phyloP scores from a whole-genome alignment of 1,139 yeast species.

The Ogataea hybrid region DNA sequence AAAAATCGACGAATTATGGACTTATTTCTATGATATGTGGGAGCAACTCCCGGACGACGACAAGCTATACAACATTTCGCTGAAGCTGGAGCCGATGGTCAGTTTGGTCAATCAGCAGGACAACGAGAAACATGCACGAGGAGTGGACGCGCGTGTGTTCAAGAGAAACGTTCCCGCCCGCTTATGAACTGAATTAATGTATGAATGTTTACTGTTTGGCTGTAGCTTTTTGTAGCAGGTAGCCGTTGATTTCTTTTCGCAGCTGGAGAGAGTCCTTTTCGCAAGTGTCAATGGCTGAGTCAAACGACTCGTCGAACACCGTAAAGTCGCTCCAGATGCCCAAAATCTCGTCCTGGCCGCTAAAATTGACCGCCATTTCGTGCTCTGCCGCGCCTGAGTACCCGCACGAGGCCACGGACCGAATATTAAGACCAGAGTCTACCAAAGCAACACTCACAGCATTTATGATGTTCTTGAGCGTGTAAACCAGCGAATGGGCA shows the following conservation, averaged over 20 bases:
- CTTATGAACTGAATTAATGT: not conserved
- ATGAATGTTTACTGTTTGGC: not conserved
- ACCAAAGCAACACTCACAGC: constrained; percentile 72
- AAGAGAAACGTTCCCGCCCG: not conserved
- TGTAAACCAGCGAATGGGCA: constrained; percentile 35
- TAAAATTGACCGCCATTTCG: constrained; percentile 30
- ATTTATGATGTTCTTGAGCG: constrained; percentile 51
- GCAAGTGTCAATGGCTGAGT: constrained; percentile 39
- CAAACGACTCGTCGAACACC: constrained; percentile 34
- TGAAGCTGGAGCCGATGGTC: constrained; percentile 72
- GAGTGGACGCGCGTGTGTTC: constrained; percentile 10
- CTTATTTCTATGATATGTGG: constrained; percentile 57
- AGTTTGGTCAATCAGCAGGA: constrained; percentile 25
- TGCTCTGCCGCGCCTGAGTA: constrained; percentile 33
- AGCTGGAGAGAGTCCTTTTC: constrained; percentile 41
- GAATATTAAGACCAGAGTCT: constrained; percentile 78
- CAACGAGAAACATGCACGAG: constrained; percentile 7
- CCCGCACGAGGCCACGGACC: constrained; percentile 77
- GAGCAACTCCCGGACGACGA: constrained; percentile 72
- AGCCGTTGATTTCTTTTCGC: constrained; percentile 45
- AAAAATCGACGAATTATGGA: constrained; percentile 67
- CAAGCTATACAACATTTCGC: constrained; percentile 73
- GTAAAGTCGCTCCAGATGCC: constrained; percentile 55
- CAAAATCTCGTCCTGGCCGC: constrained; percentile 41
- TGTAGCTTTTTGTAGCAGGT: constrained; percentile 18